These are phyloP conservation scores for Geotrichum europaeum DNA, from an alignment of 1,139 yeast genomes.

Conservation along the genomic window DNA sequence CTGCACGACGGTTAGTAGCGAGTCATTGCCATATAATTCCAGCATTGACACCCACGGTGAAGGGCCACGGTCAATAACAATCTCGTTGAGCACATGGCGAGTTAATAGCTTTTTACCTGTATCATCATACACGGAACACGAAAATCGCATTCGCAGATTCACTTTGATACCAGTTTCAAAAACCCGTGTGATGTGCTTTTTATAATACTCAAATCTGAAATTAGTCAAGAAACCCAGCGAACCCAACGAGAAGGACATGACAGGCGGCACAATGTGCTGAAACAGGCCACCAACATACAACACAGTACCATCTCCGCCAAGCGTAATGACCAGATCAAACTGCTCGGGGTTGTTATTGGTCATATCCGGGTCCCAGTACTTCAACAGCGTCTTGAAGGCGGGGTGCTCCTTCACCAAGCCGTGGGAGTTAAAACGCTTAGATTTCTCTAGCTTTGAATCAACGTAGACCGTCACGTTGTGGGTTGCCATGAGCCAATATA, in stretches of 20 bases:
- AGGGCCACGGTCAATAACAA: slow-evolving; percentile 84
- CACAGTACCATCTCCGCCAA: slow-evolving; percentile 92
- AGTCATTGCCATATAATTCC: slow-evolving; percentile 77
- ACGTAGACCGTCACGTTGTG: slow-evolving; percentile 59
- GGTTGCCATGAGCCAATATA: slow-evolving; percentile 58
- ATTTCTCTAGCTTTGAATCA: slow-evolving; percentile 55
- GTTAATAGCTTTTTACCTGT: slow-evolving; percentile 57
- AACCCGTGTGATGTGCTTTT: slow-evolving; percentile 49
- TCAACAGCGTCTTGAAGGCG: slow-evolving; percentile 35
- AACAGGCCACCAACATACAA: slow-evolving; percentile 71
- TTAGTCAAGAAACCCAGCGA: slow-evolving; percentile 78
- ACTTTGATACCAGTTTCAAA: slow-evolving; percentile 68
- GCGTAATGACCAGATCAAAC: slow-evolving; percentile 70
- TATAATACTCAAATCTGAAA: slow-evolving; percentile 65
- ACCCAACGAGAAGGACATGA: slow-evolving; percentile 75
- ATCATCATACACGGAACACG: slow-evolving; percentile 47
- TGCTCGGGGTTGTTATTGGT: slow-evolving; percentile 50
- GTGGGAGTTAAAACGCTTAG: slow-evolving; percentile 54
- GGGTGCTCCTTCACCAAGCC: slow-evolving; percentile 22
- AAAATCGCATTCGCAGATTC: slow-evolving; percentile 73
- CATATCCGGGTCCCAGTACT: slow-evolving; percentile 60
- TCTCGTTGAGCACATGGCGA: slow-evolving; percentile 76
- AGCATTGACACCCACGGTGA: slow-evolving; percentile 80
- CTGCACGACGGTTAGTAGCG: slow-evolving; percentile 75
- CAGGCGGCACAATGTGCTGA: slow-evolving; percentile 81